A percentile compares a stretch with the other conserved stretches of the same genome.
phyloP scores from a whole-genome alignment of 441 rosid genomes.

The Capsella rubella region DNA sequence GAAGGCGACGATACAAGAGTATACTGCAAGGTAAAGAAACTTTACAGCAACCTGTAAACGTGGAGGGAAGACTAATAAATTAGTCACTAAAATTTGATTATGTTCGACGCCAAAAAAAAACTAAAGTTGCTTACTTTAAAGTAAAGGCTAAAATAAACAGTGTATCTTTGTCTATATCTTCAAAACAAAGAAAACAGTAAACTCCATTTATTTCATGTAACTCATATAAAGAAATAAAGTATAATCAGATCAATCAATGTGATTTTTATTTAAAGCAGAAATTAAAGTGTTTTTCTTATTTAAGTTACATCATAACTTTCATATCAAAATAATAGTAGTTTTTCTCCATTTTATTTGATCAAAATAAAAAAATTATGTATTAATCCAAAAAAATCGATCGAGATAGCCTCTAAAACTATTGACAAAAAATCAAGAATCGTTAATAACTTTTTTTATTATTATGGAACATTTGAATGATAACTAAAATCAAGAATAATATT shows the following conservation, averaged over 20 bases:
- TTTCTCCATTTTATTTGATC: no score
- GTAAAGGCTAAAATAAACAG: slow-evolving; percentile 43
- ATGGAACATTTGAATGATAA: slow-evolving; percentile 13
- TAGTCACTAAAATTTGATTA: not conserved
- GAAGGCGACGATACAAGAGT: slow-evolving; percentile 51
- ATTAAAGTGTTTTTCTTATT: slow-evolving; percentile 15
- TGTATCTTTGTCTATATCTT: slow-evolving; percentile 38
- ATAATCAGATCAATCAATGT: slow-evolving; percentile 33
- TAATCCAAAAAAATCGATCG: not conserved
- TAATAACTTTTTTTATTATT: not conserved
- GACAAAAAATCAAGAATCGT: not conserved
- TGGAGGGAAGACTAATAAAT: not conserved
- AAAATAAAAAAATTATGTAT: no score
- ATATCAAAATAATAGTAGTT: not conserved
- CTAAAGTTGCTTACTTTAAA: slow-evolving; percentile 37
- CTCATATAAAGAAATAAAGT: slow-evolving; percentile 15
- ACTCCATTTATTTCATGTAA: slow-evolving; percentile 18
- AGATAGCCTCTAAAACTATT: not conserved
- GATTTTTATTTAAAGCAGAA: slow-evolving; percentile 23
- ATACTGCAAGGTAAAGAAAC: slow-evolving; percentile 65
- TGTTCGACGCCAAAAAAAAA: slow-evolving; percentile 8
- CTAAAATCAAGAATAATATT: slow-evolving; percentile 14
- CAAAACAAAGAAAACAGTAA: slow-evolving; percentile 37
- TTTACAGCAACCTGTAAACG: slow-evolving; percentile 58
- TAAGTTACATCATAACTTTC: slow-evolving; percentile 12